Evolutionary conservation across 352 stramenopile genomes (phyloP), one percentile per base, ranked within the genome.

Genomic region (Globisporangium recalcitrans): DNA sequence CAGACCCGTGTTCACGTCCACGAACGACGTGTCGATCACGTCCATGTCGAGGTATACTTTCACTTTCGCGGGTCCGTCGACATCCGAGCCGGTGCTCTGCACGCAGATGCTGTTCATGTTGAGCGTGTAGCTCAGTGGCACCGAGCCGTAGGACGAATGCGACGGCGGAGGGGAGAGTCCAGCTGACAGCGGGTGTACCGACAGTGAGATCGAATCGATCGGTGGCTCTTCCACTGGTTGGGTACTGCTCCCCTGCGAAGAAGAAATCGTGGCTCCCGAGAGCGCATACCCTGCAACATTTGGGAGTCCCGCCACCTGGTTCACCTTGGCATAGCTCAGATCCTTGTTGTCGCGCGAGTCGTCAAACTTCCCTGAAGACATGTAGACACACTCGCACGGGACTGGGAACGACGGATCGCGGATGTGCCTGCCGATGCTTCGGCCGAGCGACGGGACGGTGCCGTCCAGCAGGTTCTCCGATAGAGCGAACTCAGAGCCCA

Each of bases 1-100:
- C 14, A 89, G 46, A 8, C 68, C 60, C 2, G 85, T 70, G 62
- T 90, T 90, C 40, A 73, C 74, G 47, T 90, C 80, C 32, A 89
- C 69, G 36, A 70, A 78, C n/a, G 80, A 86, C 19, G 75, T 90
- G 62, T 89, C 79, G 51, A 90, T 84, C 22, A 82, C 78, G 69
- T 90, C 80, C 34, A 83, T 68, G 69, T 88, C 78, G 3, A 90
- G 59, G 57, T 67, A 87, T 36, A 65, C 52, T 22, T 69, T 67
- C 40, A 53, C 47, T 11, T 40, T 56, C 29, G 64, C 44, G 0
- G 60, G 60, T 16, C 63, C 58, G 24, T 65, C 58, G 8, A 65
- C 58, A 19, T 65, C 58, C 13, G 63, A 69, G 0, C 58, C 58
- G 1, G 24, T 65, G 49, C 57, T 62, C 32, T 64, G 58, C 16